phyloP scores from a whole-genome alignment of 208 protist genomes.

The Crithidia mellificae region DNA sequence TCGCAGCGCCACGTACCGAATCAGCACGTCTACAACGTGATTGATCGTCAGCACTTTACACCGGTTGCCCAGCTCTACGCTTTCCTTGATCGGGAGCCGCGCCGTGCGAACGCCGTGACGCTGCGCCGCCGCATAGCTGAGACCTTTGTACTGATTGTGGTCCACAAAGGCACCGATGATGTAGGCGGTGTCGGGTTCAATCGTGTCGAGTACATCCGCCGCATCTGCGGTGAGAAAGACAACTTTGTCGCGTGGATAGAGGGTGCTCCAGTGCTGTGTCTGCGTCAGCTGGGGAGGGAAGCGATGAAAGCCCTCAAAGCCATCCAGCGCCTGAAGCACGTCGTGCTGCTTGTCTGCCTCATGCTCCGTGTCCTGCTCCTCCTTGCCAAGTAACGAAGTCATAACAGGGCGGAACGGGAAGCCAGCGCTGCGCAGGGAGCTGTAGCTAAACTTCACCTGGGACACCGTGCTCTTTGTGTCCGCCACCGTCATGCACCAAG shows the following conservation, averaged over 20 bases:
- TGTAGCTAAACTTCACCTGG: conserved; percentile 89
- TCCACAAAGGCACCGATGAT: conserved; percentile 90
- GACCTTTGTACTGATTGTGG: conserved; percentile 83
- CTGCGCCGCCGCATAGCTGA: conserved; percentile 55
- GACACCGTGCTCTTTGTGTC: conserved; percentile 83
- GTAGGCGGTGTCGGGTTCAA: conserved; percentile 69
- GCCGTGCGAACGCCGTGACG: conserved; percentile 74
- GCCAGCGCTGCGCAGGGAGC: conserved; percentile 52
- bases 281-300: conserved; percentile 50
- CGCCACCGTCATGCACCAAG: conserved; percentile 78
- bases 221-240: conserved; percentile 85
- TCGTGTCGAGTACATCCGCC: conserved; percentile 51
- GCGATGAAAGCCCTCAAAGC: conserved; percentile 73
- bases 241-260: conserved; percentile 47
- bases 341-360: conserved; percentile 37
- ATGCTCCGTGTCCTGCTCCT: conserved; percentile 27
- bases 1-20: conserved; percentile 41
- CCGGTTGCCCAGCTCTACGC: conserved; percentile 79
- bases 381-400: conserved; percentile 58
- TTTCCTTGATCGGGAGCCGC: conserved; percentile 77
- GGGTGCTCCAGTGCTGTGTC: conserved; percentile 63
- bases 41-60: conserved; percentile 92
- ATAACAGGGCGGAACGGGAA: conserved; percentile 83
- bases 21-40: conserved; percentile 81
- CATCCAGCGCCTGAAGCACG: conserved; percentile 37